A percentile compares a stretch with the other conserved stretches of the same genome.
Evolutionary conservation across 2,329 filamentous ascomycete species (phyloP).

Genomic region (Colletotrichum cereale): DNA sequence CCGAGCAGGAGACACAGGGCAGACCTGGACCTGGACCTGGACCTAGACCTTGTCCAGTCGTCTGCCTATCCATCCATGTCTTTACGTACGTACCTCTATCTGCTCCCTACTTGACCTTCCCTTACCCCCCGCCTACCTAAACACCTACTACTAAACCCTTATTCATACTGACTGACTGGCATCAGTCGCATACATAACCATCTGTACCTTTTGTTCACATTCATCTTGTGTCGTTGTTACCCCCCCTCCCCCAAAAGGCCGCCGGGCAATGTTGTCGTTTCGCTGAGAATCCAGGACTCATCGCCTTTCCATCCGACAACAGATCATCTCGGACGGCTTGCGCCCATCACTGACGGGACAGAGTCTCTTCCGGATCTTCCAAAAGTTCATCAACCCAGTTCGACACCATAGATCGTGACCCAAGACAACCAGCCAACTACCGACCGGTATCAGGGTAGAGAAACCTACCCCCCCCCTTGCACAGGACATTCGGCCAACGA

Average conservation of each 20-base stretch:
- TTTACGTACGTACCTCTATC: background rate
- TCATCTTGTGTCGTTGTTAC: background rate
- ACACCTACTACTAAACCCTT: no score
- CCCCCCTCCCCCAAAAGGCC: background rate
- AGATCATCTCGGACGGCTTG: background rate
- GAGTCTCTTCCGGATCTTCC: background rate
- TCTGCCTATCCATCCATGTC: background rate
- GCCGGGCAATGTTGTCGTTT: background rate
- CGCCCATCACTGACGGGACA: background rate
- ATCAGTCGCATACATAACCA: conserved; percentile 11
- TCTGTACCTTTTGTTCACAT: conserved; percentile 6
- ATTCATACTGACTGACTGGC: background rate
- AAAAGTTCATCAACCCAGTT: background rate
- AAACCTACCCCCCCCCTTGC: background rate
- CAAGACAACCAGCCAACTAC: background rate
- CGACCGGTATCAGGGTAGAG: background rate
- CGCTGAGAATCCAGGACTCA: background rate
- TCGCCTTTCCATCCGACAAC: background rate
- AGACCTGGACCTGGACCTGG: conserved; percentile 24
- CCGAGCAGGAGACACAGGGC: conserved; percentile 22
- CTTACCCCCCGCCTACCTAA: background rate
- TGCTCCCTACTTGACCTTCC: background rate
- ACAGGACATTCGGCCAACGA: conserved; percentile 6
- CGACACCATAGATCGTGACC: background rate
- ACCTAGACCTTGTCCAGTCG: background rate